These are phyloP conservation scores for Kwoniella heveanensis DNA, from an alignment of 768 basidiomycete genomes.

Conservation along the genomic window DNA sequence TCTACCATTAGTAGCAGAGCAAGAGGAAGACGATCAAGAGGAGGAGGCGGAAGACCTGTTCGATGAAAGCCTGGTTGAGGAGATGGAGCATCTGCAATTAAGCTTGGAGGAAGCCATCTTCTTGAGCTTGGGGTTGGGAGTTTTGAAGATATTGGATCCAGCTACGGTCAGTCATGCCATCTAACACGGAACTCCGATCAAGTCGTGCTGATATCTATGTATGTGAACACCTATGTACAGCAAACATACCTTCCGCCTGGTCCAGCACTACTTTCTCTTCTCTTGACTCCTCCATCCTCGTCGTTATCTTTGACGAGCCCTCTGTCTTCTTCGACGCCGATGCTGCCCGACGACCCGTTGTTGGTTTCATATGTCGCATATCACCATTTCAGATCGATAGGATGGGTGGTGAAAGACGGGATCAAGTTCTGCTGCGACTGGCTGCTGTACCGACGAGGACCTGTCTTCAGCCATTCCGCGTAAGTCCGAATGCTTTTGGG, in stretches of 20 bases:
- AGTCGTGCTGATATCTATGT: too few relatives aligned
- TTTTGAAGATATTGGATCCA: constrained; percentile 70
- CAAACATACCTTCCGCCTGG: constrained; percentile 31
- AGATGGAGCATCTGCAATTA: constrained; percentile 88
- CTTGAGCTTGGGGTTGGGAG: constrained; percentile 78
- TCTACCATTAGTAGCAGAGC: background rate
- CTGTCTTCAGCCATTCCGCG: constrained; percentile 95
- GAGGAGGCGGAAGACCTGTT: constrained; percentile 51
- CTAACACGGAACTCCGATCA: background rate
- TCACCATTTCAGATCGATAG: constrained; percentile 92
- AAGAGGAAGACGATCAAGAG: constrained; percentile 54
- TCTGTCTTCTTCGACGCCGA: constrained; percentile 51
- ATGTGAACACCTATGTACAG: too few relatives aligned
- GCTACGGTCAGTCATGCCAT: constrained; percentile 63
- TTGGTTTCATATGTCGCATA: constrained; percentile 84
- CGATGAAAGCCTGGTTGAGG: constrained; percentile 64
- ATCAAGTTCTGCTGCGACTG: constrained; percentile 98
- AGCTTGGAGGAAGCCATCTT: constrained; percentile 89
- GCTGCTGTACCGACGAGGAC: constrained; percentile 89
- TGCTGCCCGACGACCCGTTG: constrained; percentile 82
- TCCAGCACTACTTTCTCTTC: constrained; percentile 48
- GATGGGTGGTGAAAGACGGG: constrained; percentile 94
- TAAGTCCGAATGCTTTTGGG: too few relatives aligned
- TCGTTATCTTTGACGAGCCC: constrained; percentile 44
- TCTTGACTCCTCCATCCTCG: constrained; percentile 55